These are phyloP conservation scores for Aspergillus avenaceus DNA, from an alignment of 495 filamentous ascomycete species.

Conservation along the genomic window DNA sequence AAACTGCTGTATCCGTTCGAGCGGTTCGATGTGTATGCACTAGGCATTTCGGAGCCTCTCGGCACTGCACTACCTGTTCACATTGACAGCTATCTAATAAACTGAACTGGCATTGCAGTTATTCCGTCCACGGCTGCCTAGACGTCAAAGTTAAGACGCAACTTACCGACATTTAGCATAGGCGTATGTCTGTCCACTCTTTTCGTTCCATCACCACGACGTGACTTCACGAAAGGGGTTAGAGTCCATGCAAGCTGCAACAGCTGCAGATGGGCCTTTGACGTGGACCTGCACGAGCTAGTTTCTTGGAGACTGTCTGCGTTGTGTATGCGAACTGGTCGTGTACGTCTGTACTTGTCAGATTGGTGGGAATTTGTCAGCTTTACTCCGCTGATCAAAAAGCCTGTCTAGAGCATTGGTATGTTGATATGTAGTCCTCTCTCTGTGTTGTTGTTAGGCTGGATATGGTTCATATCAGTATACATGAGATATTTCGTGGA, in stretches of 20 bases:
- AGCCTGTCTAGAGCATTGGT: too few species aligned
- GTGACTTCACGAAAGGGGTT: not conserved
- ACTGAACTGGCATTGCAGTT: not conserved
- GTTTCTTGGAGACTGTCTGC: not conserved
- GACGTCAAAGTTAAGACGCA: not conserved
- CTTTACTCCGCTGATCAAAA: not conserved
- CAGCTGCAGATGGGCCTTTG: not conserved
- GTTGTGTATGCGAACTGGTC: not conserved
- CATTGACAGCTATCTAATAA: not conserved
- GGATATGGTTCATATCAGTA: too few species aligned
- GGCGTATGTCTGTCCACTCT: not conserved
- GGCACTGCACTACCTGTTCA: not conserved
- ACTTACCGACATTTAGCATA: constrained; percentile 1
- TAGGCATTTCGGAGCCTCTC: too few species aligned
- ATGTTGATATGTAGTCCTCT: too few species aligned
- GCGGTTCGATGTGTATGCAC: too few species aligned
- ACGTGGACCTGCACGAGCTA: not conserved
- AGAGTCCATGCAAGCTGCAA: not conserved
- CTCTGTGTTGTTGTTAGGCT: too few species aligned
- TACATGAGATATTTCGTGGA: too few species aligned
- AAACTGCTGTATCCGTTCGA: too few species aligned
- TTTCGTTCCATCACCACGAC: too few species aligned
- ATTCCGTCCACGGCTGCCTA: not conserved
- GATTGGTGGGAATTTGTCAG: not conserved
- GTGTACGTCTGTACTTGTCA: not conserved